Evolutionary conservation across 2,329 filamentous ascomycete genomes (phyloP).

Genomic region (Ophiostoma tasmaniense): DNA sequence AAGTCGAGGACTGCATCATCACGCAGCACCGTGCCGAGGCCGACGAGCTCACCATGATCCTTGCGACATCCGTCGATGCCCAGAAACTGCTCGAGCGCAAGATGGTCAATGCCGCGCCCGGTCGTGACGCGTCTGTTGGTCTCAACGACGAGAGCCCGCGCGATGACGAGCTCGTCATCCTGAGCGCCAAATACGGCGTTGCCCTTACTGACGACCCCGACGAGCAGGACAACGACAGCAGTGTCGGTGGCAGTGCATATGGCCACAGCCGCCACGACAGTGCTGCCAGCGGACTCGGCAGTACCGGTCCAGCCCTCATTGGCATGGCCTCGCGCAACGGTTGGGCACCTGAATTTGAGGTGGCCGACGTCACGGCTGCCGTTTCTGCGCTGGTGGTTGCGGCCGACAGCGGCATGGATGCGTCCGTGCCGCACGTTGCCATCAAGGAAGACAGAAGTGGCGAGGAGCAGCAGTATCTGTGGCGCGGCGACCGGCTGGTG

Average conservation of each 20-base stretch:
- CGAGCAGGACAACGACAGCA: conserved; percentile 7
- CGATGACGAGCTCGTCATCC: conserved; percentile 36
- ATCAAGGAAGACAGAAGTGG: not conserved
- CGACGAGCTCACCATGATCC: conserved; percentile 36
- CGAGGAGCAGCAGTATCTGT: conserved; percentile 21
- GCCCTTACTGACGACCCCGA: conserved; percentile 17
- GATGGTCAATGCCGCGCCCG: conserved; percentile 14
- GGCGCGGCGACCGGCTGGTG: conserved; percentile 11
- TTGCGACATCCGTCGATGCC: conserved; percentile 33
- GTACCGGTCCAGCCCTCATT: conserved; percentile 22
- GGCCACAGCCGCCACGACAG: conserved; percentile 22
- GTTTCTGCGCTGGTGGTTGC: conserved; percentile 35
- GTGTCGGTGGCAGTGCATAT: conserved; percentile 7
- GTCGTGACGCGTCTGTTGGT: not conserved
- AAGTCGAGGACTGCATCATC: conserved; percentile 21
- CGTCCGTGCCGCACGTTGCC: not conserved
- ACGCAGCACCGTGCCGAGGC: conserved; percentile 35
- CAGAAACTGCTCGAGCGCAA: conserved; percentile 31
- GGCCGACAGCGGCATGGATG: conserved; percentile 23
- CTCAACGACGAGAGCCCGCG: not conserved
- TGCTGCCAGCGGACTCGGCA: not conserved
- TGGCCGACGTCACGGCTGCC: conserved; percentile 42
- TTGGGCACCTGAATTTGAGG: conserved; percentile 29
- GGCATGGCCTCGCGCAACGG: conserved; percentile 23
- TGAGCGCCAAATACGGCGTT: conserved; percentile 41